phyloP scores from a whole-genome alignment of 306 rosid species.

The Gastrolobium villosum region DNA sequence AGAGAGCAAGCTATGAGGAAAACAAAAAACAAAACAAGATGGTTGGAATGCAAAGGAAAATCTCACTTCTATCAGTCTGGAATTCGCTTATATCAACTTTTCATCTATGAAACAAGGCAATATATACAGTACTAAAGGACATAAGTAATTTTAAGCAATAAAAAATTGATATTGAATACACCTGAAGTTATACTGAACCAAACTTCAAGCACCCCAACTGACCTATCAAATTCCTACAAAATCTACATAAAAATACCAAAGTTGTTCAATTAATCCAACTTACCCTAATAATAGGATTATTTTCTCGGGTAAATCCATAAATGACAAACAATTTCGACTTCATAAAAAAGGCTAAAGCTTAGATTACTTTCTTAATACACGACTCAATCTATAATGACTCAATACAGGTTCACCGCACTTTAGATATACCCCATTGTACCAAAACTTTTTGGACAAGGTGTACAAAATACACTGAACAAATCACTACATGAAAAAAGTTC shows the following conservation, averaged over 20 bases:
- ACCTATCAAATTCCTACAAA: slow-evolving; percentile 24
- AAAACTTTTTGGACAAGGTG: background rate
- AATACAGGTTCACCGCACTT: background rate
- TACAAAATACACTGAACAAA: slow-evolving; percentile 23
- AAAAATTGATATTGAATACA: slow-evolving; percentile 1
- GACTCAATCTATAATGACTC: slow-evolving; percentile 13
- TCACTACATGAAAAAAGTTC: background rate
- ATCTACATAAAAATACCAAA: background rate
- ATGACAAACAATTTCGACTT: background rate
- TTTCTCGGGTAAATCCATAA: background rate
- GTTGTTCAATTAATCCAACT: slow-evolving; percentile 30
- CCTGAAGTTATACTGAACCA: slow-evolving; percentile 34
- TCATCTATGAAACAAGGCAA: slow-evolving; percentile 31
- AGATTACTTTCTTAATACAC: slow-evolving; percentile 25
- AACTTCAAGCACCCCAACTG: slow-evolving; percentile 42
- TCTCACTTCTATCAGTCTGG: slow-evolving; percentile 4
- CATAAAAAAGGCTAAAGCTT: background rate
- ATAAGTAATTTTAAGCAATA: slow-evolving; percentile 35
- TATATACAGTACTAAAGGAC: background rate
- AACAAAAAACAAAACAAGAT: background rate
- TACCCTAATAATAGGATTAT: slow-evolving; percentile 22
- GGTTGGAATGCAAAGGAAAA: slow-evolving; percentile 11
- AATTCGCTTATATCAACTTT: slow-evolving; percentile 13
- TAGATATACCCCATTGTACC: slow-evolving; percentile 12
- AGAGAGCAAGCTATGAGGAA: background rate